Base-by-base conservation (phyloP, 257 asterid species). In the Nicotiana obtusifolia region DNA sequence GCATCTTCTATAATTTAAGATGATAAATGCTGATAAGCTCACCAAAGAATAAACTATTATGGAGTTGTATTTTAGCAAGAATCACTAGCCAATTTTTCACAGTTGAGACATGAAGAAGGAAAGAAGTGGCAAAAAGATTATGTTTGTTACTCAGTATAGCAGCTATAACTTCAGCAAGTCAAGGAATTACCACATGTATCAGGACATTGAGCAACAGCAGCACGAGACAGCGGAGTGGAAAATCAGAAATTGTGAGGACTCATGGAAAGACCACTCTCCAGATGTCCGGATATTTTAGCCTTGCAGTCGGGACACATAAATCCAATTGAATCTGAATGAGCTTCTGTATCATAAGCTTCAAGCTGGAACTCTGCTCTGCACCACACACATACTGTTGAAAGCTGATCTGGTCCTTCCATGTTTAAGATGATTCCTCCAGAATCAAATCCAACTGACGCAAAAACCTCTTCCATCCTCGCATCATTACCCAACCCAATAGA, bases 261-360 rank as follows among this genome's bases (percentile, higher is more conserved):
- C 89, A 93, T 60, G 37, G 93, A 90, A 81, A 92, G 90, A 83
- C 89, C 90, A 64, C 87, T 90, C 82, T 87, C 84, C 31, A 93
- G 89, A 87, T 95, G 98, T 81, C 98, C 99, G 13, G 98, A 94
- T 76, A 96, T 92, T 79, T 90, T 92, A 82, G 91, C 87, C 91
- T 96, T 96, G 95, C 99, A 96, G 15, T 93, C 89, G 67, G 98
- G 97, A 83, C 99, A 96, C 98, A 96, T 96, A 75, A 92, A 96
- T 47, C 98, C 99, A 84, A 96, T 94, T 64, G 98, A 93, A 86
- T 93, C 98, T 30, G 97, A 91, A 73, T 91, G 97, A 81, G 91
- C 69, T 90, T 92, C 99, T 47, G 94, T 82, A 81, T 91, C 97
- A 79, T 90, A 84, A 20, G 93, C 93, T 77, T 96, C 98, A 75